Percentiles rank a stretch among this genome's conserved stretches.
Conservation (phyloP, 306 rosid genomes). For the Vachellia collinsii region DNA sequence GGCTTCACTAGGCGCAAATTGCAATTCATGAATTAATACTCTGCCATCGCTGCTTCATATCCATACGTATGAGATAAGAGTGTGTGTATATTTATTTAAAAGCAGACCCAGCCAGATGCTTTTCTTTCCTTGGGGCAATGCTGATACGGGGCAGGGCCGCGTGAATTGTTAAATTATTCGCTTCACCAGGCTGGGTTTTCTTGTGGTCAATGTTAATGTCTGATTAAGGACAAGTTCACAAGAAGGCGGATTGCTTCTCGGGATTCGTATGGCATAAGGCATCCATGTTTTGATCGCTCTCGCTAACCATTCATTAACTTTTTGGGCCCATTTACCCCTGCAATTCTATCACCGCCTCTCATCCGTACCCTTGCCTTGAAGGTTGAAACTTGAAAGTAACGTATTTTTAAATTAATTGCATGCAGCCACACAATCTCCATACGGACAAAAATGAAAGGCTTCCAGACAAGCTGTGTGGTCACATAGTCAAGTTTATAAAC, state of each 20-base stretch:
- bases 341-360: neutral
- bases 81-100: neutral
- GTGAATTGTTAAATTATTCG: neutral
- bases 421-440: neutral
- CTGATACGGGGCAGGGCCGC: constrained; percentile 29
- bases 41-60: neutral
- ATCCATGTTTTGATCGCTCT: too few relatives aligned
- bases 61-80: neutral
- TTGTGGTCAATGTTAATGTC: neutral
- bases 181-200: constrained; percentile 8
- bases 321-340: constrained; percentile 32
- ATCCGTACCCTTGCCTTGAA: neutral
- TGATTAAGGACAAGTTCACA: constrained; percentile 11
- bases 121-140: constrained; percentile 25
- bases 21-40: too few relatives aligned
- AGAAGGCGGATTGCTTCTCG: constrained; percentile 27
- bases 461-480: neutral
- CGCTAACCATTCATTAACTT: neutral
- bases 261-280: neutral
- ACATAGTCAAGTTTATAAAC: too few relatives aligned
- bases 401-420: neutral
- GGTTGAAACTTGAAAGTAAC: neutral
- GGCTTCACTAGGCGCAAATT: too few relatives aligned
- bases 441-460: neutral
- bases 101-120: constrained; percentile 32